Evolutionary conservation across 106 monocot species (phyloP).

Genomic region (Gastrodia elata): DNA sequence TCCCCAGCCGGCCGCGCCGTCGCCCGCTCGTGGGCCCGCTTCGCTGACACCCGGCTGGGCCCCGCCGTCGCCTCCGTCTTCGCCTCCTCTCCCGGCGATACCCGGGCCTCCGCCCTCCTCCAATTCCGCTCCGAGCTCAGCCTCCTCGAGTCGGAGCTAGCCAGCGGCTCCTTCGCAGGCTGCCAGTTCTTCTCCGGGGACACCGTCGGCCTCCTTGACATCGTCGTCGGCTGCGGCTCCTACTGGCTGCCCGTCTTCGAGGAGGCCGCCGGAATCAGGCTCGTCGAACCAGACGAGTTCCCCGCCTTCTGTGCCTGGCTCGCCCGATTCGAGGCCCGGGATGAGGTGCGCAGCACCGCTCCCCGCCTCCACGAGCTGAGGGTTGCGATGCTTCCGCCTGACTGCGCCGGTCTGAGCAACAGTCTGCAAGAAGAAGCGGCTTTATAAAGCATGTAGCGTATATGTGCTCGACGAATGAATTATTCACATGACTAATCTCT

Average conservation of each 20-base stretch:
- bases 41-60: conserved; percentile 46
- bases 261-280: conserved; percentile 45
- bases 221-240: conserved; percentile 67
- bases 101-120: conserved; percentile 34
- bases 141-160: conserved; percentile 54
- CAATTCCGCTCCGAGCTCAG: conserved; percentile 45
- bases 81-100: conserved; percentile 39
- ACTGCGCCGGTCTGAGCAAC: no score
- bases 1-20: conserved; percentile 42
- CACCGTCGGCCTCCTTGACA: conserved; percentile 53
- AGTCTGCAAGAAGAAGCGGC: no score
- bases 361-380: conserved; percentile 39
- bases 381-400: no score
- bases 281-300: conserved; percentile 42
- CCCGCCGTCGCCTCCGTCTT: conserved; percentile 49
- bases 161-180: conserved; percentile 59
- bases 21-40: conserved; percentile 56
- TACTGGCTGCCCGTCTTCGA: conserved; percentile 68
- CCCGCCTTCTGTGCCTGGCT: conserved; percentile 62
- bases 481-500: no score
- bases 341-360: conserved; percentile 58
- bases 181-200: conserved; percentile 76
- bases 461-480: no score
- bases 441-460: no score
- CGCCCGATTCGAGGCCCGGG: conserved; percentile 37